Base-by-base conservation (phyloP, 345 rosid genomes). In the Hypericum androsaemum region DNA sequence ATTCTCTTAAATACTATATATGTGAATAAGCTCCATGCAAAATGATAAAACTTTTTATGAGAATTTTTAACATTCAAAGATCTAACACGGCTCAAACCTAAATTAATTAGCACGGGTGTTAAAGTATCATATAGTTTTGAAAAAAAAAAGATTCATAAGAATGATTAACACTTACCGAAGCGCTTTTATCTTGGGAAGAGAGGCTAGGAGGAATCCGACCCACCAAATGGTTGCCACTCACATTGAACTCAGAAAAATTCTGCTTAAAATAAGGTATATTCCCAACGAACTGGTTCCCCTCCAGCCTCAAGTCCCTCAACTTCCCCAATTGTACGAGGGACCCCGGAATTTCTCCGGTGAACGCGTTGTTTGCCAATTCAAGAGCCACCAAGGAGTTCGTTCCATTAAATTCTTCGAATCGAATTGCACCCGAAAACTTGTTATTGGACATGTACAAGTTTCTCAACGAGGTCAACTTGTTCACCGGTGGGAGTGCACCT, bases 201-300 rank as follows among this genome's bases (percentile, higher is more conserved):
- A 84, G 78, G 39, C 43, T 58, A 5, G 40, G 4, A 10, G 94
- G 94, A 15, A 88, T 78, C 6, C 37, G 65, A 61, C 94, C 96
- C 5, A 50, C 66, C 47, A 84, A 64, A 5, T 9, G 69, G 61
- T 88, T 88, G 57, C 72, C 49, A 15, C 86, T 63, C 8, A 80
- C 57, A 56, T 78, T 63, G 52, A 88, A 78, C 45, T 53, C 41
- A 6, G 12, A 39, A 9, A 84, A 61, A 10, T 63, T 52, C 50
- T 71, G 79, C 5, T 41, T 54, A 70, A 88, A 78, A 38, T 60
- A 43, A 3, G 94, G 97, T 44, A 89, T 43, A 0, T 41, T 52
- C 7, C 94, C 97, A 1, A 55, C 55, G 41, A 89, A 80, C 40
- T 57, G 58, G 54, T 89, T 89, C n/a, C 74, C 73, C 50, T 73